Evolutionary conservation across 2,329 filamentous ascomycete species (phyloP), one percentile per base, ranked within the genome.

Genomic region (Trichophyton mentagrophytes): DNA sequence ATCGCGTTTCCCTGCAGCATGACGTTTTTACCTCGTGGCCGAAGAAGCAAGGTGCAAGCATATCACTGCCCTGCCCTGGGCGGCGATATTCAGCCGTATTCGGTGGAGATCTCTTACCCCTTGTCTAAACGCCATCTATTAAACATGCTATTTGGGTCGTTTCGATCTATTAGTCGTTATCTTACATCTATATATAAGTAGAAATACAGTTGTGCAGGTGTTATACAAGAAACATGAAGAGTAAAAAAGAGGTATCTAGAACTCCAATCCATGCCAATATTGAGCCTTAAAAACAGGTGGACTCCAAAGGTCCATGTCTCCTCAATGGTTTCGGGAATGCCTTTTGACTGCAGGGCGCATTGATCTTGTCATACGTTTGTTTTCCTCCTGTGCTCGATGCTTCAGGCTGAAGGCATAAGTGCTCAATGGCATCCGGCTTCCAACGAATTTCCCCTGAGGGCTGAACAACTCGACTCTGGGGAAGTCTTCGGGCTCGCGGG

Each of bases 401-500:
- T 44, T 40, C 40, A 57, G 33, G 40, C 11, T 57, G 36, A 57
- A 57, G 17, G 55, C 33, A 44, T 42, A 61, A 7, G 57, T 40
- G 46, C 57, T 47, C 59, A 66, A 60, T 6, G 64, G 61, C 57
- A 46, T 60, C 38, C 65, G 57, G 38, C 58, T 63, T 4, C 61
- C 64, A 25, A 65, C 59, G 58, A 61, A 65, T 30, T 62, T 63
- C 11, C 93, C 93, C 61, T 90, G 81, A 0, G 93, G 93, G 30
- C 82, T 88, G 68, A 87, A 96, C 0, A 97, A 84, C 66, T 97
- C 91, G 5, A 99, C 81, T 8, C 85, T 78, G 0, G 90, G 90
- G 77, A 84, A 85, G 13, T 61, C n/a, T 8, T 51, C 46, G 59
- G 67, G 61, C 38, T 66, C 38, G 25, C 64, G 49, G 20, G 67